Evolutionary conservation across 169 alveolate genomes (phyloP), one percentile per base, ranked within the genome.

Genomic region (Plasmodium cynomolgi): DNA sequence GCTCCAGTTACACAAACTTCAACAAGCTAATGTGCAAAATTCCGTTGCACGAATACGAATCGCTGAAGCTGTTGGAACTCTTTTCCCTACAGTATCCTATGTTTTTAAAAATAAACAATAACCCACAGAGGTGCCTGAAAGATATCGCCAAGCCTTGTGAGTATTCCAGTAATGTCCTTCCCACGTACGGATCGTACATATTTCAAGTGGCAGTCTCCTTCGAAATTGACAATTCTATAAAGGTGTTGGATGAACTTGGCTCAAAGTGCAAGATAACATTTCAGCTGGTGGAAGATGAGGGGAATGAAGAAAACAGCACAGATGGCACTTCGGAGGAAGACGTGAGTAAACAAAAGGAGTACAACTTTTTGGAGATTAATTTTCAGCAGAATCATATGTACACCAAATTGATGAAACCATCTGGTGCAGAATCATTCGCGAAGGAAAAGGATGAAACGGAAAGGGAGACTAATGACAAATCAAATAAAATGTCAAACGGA

Each of bases 191-290:
- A 44, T 81, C 92, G n/a, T 91, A 91, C 79, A 91, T 91, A 72
- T 91, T 91, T 73, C 95, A 91, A 82, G 41, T 91, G 58, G 80
- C 56, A 23, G 95, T 91, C 23, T 81, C 92, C 56, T 91, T 91
- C 77, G 95, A 91, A 81, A 91, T 91, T 31, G 95, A 91, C n/a
- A 91, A 91, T 73, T 91, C 95, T n/a, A 91, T 91, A 82, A 91
- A 91, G 84, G 95, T 91, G 73, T 91, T 91, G 77, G 95, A 91
- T 72, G 95, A 91, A 26, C 81, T 31, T 31, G 95, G 95, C 26
- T 81, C 95, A 26, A 91, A 91, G 17, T 91, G 95, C 17, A 91
- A 82, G 83, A 91, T 91, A 44, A n/a, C 75, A 75, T 91, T 91
- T 91, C 95, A 91, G 62, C 20, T 91, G 74, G 62, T 20, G 54